Evolutionary conservation across 1,284 basidiomycete species (phyloP).

Genomic region (Testicularia cyperi): DNA sequence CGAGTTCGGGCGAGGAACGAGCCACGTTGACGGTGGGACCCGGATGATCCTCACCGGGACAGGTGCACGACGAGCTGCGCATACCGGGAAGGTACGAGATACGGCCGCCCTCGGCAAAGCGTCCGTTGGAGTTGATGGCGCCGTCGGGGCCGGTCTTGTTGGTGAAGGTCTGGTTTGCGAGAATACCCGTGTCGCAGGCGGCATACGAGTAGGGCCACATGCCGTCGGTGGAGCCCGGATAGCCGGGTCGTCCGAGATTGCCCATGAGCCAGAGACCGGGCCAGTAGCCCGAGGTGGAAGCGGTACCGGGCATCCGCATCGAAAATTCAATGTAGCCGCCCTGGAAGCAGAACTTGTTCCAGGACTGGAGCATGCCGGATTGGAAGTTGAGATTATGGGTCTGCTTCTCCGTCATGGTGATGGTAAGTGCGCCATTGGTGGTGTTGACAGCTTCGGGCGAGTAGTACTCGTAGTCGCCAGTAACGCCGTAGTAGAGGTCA

Average conservation of each 20-base stretch:
- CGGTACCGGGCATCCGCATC: slow-evolving; percentile 44
- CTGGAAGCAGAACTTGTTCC: slow-evolving; percentile 59
- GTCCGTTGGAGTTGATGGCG: slow-evolving; percentile 33
- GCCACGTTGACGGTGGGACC: slow-evolving; percentile 55
- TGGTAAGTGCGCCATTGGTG: slow-evolving; percentile 34
- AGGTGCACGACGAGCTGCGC: slow-evolving; percentile 47
- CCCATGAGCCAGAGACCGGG: slow-evolving; percentile 60
- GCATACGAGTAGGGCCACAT: slow-evolving; percentile 61
- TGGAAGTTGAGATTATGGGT: slow-evolving; percentile 53
- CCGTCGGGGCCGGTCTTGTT: slow-evolving; percentile 44
- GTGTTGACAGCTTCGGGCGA: slow-evolving; percentile 48
- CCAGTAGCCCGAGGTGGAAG: slow-evolving; percentile 63
- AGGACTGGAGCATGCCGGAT: slow-evolving; percentile 54
- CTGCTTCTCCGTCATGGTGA: slow-evolving; percentile 39
- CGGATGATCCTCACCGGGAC: slow-evolving; percentile 50
- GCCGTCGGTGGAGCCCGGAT: slow-evolving; percentile 56
- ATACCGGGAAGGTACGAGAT: slow-evolving; percentile 35
- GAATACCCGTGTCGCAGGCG: slow-evolving; percentile 56
- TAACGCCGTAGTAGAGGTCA: slow-evolving; percentile 47
- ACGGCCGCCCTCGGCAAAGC: slow-evolving; percentile 15
- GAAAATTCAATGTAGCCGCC: slow-evolving; percentile 57
- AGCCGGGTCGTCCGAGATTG: slow-evolving; percentile 56
- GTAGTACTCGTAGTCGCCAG: slow-evolving; percentile 47
- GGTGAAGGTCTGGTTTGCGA: slow-evolving; percentile 46
- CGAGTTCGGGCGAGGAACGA: slow-evolving; percentile 59